Evolutionary conservation across 192 early-diverging fungal genomes (phyloP).

Genomic region (Coemansia sp.): DNA sequence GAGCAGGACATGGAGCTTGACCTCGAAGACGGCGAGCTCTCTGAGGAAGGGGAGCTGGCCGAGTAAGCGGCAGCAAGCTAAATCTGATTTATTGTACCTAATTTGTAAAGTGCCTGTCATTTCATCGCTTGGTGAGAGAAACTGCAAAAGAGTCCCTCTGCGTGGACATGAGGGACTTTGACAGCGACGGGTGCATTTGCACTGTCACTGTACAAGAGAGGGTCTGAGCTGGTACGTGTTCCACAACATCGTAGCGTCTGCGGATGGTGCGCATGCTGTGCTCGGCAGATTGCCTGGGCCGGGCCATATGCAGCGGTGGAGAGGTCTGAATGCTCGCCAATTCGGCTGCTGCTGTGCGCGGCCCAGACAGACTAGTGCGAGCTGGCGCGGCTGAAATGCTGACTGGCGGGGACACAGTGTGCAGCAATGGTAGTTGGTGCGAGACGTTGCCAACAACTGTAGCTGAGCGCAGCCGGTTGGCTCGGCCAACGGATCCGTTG

Average conservation of each 20-base stretch:
- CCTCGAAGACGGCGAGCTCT: constrained; percentile 34
- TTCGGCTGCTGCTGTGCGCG: background rate
- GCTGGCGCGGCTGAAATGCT: background rate
- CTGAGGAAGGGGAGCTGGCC: constrained; percentile 44
- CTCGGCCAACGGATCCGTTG: background rate
- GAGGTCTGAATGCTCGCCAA: background rate
- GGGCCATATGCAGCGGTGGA: background rate
- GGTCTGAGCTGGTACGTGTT: constrained; percentile 20
- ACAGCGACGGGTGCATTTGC: constrained; percentile 43
- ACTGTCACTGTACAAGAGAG: constrained; percentile 44
- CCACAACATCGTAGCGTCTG: constrained; percentile 29
- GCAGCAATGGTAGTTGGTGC: background rate
- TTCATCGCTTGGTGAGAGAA: constrained; percentile 23
- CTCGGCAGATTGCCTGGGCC: background rate
- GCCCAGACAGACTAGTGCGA: background rate
- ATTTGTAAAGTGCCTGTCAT: no score
- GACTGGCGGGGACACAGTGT: background rate
- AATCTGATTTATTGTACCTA: no score
- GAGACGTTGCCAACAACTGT: constrained; percentile 6
- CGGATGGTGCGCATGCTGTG: constrained; percentile 18
- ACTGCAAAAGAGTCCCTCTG: constrained; percentile 24
- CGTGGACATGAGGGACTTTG: background rate
- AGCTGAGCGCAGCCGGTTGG: constrained; percentile 12
- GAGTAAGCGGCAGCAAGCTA: constrained; percentile 8
- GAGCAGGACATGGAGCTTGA: constrained; percentile 40